These are phyloP conservation scores for Bipolaris cookei DNA, from an alignment of 2,329 filamentous ascomycete species.

Conservation along the genomic window DNA sequence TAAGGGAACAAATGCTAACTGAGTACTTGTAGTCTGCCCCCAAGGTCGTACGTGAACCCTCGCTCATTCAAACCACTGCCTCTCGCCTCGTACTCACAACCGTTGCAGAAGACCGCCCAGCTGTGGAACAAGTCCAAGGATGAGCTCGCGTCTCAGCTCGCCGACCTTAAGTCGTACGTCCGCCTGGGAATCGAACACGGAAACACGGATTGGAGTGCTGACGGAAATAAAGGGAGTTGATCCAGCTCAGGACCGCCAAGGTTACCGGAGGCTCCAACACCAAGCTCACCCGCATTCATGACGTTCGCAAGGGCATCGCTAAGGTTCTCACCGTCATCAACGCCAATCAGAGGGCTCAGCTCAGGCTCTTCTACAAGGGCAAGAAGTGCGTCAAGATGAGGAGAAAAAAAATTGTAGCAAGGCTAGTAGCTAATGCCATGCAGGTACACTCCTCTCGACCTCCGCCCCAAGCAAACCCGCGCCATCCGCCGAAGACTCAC, in stretches of 20 bases:
- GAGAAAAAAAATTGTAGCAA: neutral
- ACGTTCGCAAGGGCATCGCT: slow-evolving; percentile 99
- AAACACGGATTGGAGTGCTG: slow-evolving; percentile 32
- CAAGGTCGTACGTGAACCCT: slow-evolving; percentile 64
- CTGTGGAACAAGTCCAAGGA: slow-evolving; percentile 99
- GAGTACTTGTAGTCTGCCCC: slow-evolving; percentile 58
- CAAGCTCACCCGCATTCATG: slow-evolving; percentile 84
- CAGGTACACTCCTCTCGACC: slow-evolving; percentile 89
- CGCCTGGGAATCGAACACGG: slow-evolving; percentile 14
- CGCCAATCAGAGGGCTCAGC: slow-evolving; percentile 97
- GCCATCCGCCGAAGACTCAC: slow-evolving; percentile 95
- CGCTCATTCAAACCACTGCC: slow-evolving; percentile 21
- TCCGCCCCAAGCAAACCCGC: slow-evolving; percentile 97
- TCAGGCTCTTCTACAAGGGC: slow-evolving; percentile 96
- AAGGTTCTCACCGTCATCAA: slow-evolving; percentile 99
- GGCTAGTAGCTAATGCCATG: slow-evolving; percentile 29
- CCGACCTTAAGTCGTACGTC: slow-evolving; percentile 49
- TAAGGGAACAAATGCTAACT: slow-evolving; percentile 36
- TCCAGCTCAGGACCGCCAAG: slow-evolving; percentile 97
- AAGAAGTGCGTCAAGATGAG: slow-evolving; percentile 70
- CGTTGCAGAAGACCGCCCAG: slow-evolving; percentile 76
- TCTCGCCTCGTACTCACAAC: slow-evolving; percentile 48
- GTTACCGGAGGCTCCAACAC: slow-evolving; percentile 88
- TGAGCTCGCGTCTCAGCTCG: slow-evolving; percentile 79
- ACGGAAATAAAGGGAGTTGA: slow-evolving; percentile 69